phyloP scores from a whole-genome alignment of 306 rosid species.

The Sicyos baderoa region DNA sequence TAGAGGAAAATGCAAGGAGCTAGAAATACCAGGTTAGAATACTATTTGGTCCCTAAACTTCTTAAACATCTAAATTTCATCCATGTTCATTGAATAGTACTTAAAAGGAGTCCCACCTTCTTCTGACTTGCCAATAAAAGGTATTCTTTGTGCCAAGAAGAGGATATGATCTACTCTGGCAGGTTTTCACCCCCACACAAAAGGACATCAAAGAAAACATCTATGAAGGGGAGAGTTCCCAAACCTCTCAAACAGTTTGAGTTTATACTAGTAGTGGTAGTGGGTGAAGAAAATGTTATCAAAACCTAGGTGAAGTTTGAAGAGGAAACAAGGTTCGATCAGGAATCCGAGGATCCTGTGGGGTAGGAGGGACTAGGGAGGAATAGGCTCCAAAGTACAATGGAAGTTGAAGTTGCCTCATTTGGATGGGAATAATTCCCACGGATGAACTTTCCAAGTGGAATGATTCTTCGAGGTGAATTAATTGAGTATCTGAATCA shows the following conservation, averaged over 20 bases:
- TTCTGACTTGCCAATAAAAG: background rate
- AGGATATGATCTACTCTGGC: background rate
- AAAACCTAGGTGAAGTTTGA: background rate
- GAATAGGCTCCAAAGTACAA: background rate
- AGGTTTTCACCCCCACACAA: background rate
- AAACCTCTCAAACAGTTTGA: background rate
- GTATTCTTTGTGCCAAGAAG: background rate
- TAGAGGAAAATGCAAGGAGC: background rate
- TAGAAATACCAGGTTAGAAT: background rate
- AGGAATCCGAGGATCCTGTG: background rate
- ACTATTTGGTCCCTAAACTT: background rate
- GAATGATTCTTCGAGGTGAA: background rate
- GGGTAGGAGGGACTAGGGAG: background rate
- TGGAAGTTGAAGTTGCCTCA: background rate
- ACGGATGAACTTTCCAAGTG: background rate
- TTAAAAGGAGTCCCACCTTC: background rate
- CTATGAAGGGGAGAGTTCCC: background rate
- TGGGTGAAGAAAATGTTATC: background rate
- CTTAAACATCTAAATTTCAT: background rate
- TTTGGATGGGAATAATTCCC: background rate
- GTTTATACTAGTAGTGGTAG: background rate
- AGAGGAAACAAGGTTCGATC: background rate
- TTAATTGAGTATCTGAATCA: background rate
- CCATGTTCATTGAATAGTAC: background rate
- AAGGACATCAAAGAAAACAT: background rate